Evolutionary conservation across 495 filamentous ascomycete genomes (phyloP).

Genomic region (Halenospora varia): DNA sequence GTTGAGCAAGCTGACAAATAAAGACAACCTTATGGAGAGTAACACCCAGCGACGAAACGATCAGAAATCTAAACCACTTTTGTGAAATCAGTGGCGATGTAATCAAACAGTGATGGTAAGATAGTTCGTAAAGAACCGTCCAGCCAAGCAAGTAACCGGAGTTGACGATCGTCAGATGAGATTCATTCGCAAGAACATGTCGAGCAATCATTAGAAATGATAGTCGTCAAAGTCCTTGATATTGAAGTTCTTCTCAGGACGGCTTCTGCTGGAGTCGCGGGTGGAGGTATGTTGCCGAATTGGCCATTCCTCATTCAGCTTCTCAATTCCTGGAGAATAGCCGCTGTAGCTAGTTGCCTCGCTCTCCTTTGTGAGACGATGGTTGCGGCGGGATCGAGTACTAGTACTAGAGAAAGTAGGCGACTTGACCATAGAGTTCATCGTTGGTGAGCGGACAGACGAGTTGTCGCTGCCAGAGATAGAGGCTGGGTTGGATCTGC

Average conservation of each 20-base stretch:
- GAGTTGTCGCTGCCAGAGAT: constrained; percentile 4
- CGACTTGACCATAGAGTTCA: neutral
- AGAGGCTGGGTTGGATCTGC: neutral
- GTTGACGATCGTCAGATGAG: too few relatives aligned
- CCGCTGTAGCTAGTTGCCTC: constrained; percentile 7
- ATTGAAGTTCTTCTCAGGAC: neutral
- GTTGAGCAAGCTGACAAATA: too few relatives aligned
- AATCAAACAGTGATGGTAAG: too few relatives aligned
- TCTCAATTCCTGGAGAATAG: constrained; percentile 17
- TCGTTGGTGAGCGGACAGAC: neutral
- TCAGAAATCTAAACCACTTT: too few relatives aligned
- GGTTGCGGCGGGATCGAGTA: neutral
- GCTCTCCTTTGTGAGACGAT: neutral
- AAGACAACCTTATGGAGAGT: too few relatives aligned
- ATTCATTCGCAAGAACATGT: too few relatives aligned
- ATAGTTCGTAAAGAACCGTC: too few relatives aligned
- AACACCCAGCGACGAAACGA: too few relatives aligned
- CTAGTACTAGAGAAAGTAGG: constrained; percentile 2
- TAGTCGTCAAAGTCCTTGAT: constrained; percentile 19
- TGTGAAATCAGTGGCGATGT: too few relatives aligned
- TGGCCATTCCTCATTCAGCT: constrained; percentile 20
- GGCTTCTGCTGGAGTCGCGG: neutral
- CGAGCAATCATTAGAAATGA: constrained; percentile 1
- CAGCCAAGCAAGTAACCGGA: too few relatives aligned
- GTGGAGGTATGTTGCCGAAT: constrained; percentile 5